Evolutionary conservation across 768 basidiomycete genomes (phyloP), one percentile per base, ranked within the genome.

Genomic region (Nevesoporus exiguus): DNA sequence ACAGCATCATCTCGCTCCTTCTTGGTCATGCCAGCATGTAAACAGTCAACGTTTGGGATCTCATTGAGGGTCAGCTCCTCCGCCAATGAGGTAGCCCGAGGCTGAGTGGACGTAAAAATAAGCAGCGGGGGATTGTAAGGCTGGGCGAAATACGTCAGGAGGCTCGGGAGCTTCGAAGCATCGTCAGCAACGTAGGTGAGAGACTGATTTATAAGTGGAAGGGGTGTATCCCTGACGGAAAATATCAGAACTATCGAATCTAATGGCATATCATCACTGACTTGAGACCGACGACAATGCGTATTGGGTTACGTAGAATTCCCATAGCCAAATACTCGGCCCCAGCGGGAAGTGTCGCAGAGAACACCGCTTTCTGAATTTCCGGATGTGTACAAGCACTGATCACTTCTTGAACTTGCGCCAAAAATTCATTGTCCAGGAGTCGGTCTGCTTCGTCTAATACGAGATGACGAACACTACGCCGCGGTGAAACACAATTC

Each of bases 221-320:
- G 83, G 0, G 97, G 96, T 0, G 94, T 93, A 67, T 99, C 97
- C 72, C 95, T 97, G 61, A 31, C 37, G 37, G n/a, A 31, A 30
- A 5, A 22, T 2, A 40, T 71, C 50, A 68, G 50, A 51, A 50
- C 15, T 25, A 29, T 50, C 39, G n/a, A 46, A 41, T 36, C 25
- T 11, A 55, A 41, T 25, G 27, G 13, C 39, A 27, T 10, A 8
- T 50, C 19, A 24, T 15, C 43, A 61, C 91, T 60, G 57, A 95
- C 95, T 98, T 99, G 45, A 96, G 75, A 33, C 97, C 97, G 27
- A 98, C 94, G n/a, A 98, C 92, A 11, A 98, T 83, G 10, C 97
- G 84, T 48, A 98, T 85, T 5, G 93, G 92, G 64, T 96, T 83
- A 6, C 77, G 78, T 30, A 98, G 77, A 79, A 95, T 89, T 22